Base-by-base conservation (phyloP, 768 basidiomycete species). In the Agaricus sinodeliciosus region DNA sequence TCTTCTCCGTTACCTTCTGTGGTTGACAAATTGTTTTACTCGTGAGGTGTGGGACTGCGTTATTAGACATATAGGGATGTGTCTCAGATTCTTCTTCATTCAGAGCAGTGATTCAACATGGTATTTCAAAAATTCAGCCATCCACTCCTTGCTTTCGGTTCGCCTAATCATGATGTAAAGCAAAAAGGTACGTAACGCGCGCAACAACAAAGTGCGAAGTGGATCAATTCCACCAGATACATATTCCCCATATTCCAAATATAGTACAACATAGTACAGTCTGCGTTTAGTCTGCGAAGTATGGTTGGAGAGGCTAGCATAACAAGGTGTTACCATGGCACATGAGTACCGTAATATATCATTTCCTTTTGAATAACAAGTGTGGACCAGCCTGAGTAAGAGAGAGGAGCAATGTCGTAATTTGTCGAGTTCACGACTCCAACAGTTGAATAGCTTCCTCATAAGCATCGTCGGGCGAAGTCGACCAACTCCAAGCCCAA, bases 401-500 rank as follows among this genome's bases (percentile, higher is more conserved):
- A 39, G 16, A 39, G 15, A n/a, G 15, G 37, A n/a, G 12, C 37
- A n/a, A n/a, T 37, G n/a, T 12, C 36, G n/a, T 11, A 9, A 26
- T 9, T n/a, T n/a, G 43, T 13, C 42, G 48, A 50, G 62, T 43
- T 26, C 42, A 43, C n/a, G 52, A 54, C 40, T 54, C 68, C 55
- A 71, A 48, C 58, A 68, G 54, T 9, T 59, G 60, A 39, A 64
- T 49, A 3, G 76, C 77, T 49, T 75, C 68, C 51, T 70, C 62
- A 25, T 74, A 59, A 6, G 72, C 67, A 12, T 58, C 65, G 39
- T 77, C 75, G 15, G 78, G 58, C 3, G 73, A 75, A 19, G 78
- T 74, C 8, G 68, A 67, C 81, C 81, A 83, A 4, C 74, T 64
- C 84, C 84, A 87, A 52, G 79, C 76, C 81, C 81, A 84, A 44